phyloP scores from a whole-genome alignment of 2,329 filamentous ascomycete genomes.

The Cercospora sp. region DNA sequence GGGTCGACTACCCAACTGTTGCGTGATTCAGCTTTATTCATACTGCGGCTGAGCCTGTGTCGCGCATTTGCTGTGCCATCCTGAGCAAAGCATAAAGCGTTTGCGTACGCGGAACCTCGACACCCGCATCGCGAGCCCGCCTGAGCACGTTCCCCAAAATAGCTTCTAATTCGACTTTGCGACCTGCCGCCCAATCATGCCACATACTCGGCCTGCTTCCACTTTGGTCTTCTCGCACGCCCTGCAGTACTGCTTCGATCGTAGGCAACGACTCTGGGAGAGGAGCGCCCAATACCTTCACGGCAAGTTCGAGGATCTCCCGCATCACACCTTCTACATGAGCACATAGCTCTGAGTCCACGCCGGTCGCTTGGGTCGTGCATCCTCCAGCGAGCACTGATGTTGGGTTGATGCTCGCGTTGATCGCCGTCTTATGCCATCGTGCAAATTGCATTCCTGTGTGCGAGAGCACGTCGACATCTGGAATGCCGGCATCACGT shows the following conservation, averaged over 20 bases:
- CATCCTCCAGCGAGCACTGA: constrained; percentile 65
- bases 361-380: constrained; percentile 65
- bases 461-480: constrained; percentile 64
- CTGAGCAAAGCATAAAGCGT: constrained; percentile 65
- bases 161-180: constrained; percentile 68
- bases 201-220: constrained; percentile 67
- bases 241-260: constrained; percentile 63
- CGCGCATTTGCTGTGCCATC: constrained; percentile 59
- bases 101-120: constrained; percentile 66
- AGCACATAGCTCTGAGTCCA: constrained; percentile 60
- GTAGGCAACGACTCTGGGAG: constrained; percentile 62
- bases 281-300: constrained; percentile 59
- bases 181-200: constrained; percentile 66
- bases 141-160: constrained; percentile 70
- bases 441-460: constrained; percentile 67
- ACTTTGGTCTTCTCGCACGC: constrained; percentile 61
- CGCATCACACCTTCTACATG: constrained; percentile 68
- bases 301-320: constrained; percentile 66
- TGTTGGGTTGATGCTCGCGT: constrained; percentile 71
- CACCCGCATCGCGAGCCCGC: constrained; percentile 61
- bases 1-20: background rate
- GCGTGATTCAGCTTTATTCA: background rate
- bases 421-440: constrained; percentile 78
- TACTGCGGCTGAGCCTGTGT: background rate
- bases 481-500: constrained; percentile 61